Percentiles rank a stretch among this genome's conserved stretches.
Conservation (phyloP, 208 protist species). For the Acanthamoeba lenticulata region DNA sequence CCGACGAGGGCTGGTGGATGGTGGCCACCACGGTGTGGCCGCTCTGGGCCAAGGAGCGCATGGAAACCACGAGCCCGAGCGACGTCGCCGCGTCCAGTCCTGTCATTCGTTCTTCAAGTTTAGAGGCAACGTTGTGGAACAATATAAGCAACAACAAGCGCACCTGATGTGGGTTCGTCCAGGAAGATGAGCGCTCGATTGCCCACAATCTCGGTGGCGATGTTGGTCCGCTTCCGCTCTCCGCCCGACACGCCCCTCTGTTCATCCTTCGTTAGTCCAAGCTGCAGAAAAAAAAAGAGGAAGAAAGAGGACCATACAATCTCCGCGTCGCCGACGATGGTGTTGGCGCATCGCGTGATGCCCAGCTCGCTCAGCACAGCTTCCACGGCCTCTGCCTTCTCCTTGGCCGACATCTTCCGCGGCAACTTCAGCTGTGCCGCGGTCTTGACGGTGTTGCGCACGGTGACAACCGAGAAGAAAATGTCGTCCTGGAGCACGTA, state of each 20-base stretch:
- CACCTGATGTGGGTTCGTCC: conserved; percentile 77
- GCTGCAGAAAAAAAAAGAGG: too few species aligned
- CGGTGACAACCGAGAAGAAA: conserved; percentile 65
- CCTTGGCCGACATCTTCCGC: neutral
- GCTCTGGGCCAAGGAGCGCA: conserved; percentile 86
- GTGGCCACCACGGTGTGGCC: conserved; percentile 90
- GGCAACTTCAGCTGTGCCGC: conserved; percentile 60
- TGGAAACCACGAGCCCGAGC: conserved; percentile 86
- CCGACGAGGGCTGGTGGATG: conserved; percentile 94
- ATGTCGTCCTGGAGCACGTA: conserved; percentile 75
- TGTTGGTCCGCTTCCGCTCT: conserved; percentile 80
- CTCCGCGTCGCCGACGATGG: conserved; percentile 37
- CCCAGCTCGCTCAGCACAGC: conserved; percentile 28
- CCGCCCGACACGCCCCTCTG: conserved; percentile 71
- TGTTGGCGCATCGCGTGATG: neutral
- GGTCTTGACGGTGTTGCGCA: conserved; percentile 67
- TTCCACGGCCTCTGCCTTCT: neutral
- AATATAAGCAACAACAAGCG: too few species aligned
- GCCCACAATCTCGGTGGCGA: conserved; percentile 79
- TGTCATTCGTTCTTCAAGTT: too few species aligned
- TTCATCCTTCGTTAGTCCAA: too few species aligned
- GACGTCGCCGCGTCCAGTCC: conserved; percentile 91
- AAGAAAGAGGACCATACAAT: conserved; percentile 18
- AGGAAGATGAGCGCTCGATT: conserved; percentile 76
- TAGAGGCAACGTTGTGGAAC: too few species aligned